Conservation (phyloP, 2,329 filamentous ascomycete species). For the Arthrocladium fulminans region DNA sequence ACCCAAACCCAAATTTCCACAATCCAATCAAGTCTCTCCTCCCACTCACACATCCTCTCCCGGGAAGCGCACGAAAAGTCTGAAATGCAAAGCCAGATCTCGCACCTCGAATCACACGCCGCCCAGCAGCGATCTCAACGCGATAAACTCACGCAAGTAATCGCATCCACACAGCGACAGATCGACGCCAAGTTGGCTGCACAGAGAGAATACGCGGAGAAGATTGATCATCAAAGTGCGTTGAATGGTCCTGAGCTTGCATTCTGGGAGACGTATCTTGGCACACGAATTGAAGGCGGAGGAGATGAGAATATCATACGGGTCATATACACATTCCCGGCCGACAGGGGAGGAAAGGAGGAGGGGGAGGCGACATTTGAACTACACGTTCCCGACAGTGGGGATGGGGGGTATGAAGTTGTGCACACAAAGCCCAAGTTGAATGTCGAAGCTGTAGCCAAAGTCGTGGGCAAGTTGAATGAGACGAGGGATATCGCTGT, state of each 20-base stretch:
- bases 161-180: conserved; percentile 40
- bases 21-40: conserved; percentile 37
- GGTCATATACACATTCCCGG: conserved; percentile 79
- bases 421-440: conserved; percentile 64
- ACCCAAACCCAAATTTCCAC: conserved; percentile 59
- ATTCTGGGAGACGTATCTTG: conserved; percentile 90
- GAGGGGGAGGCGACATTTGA: conserved; percentile 91
- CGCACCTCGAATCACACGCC: conserved; percentile 47
- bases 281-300: conserved; percentile 79
- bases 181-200: conserved; percentile 39
- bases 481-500: conserved; percentile 51
- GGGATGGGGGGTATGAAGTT: conserved; percentile 75
- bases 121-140: conserved; percentile 47
- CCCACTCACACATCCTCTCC: conserved; percentile 17
- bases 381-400: conserved; percentile 54
- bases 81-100: conserved; percentile 54
- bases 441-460: conserved; percentile 46
- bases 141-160: conserved; percentile 48
- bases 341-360: conserved; percentile 49
- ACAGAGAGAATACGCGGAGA: conserved; percentile 48
- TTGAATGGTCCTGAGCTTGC: conserved; percentile 89
- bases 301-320: conserved; percentile 76
- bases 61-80: conserved; percentile 42
- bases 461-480: conserved; percentile 49
- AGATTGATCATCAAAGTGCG: conserved; percentile 72